A percentile compares a stretch with the other conserved stretches of the same genome.
Evolutionary conservation across 306 rosid species (phyloP).

Genomic region (Purshia tridentata): DNA sequence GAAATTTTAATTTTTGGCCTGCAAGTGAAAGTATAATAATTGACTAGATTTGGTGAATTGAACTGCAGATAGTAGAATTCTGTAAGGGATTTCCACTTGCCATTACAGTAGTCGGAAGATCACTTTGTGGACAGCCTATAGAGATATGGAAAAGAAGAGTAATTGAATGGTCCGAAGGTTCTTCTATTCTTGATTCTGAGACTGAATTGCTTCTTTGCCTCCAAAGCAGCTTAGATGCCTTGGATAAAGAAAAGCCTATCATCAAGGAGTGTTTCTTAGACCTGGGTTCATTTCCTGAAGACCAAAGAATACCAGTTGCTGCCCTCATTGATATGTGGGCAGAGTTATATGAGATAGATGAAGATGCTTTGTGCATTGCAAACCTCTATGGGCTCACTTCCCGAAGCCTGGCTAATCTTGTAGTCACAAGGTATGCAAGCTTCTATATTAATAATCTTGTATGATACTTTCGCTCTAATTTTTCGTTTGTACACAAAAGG

Average conservation of each 20-base stretch:
- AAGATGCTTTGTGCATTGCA: constrained; percentile 38
- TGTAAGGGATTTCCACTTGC: constrained; percentile 55
- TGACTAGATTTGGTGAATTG: background rate
- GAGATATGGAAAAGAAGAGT: constrained; percentile 35
- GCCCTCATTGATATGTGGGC: constrained; percentile 61
- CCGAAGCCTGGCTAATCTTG: constrained; percentile 36
- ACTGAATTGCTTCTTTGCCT: constrained; percentile 32
- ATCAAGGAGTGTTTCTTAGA: constrained; percentile 57
- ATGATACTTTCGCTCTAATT: constrained; percentile 38
- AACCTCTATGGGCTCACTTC: constrained; percentile 34
- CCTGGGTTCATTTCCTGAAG: constrained; percentile 63
- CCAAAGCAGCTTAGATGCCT: constrained; percentile 38
- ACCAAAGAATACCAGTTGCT: constrained; percentile 51
- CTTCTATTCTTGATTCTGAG: constrained; percentile 27
- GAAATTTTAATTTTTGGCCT: background rate
- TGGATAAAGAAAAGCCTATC: constrained; percentile 16
- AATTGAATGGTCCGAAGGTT: constrained; percentile 24
- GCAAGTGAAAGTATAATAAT: background rate
- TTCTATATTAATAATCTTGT: constrained; percentile 1
- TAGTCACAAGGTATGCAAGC: background rate
- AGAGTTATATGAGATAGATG: constrained; percentile 39
- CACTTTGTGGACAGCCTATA: constrained; percentile 26
- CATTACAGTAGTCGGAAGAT: constrained; percentile 37
- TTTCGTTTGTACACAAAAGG: constrained; percentile 33
- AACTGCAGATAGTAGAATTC: constrained; percentile 46